These are phyloP conservation scores for Dichomitus squalens DNA, from an alignment of 1,284 basidiomycete genomes.

Conservation along the genomic window DNA sequence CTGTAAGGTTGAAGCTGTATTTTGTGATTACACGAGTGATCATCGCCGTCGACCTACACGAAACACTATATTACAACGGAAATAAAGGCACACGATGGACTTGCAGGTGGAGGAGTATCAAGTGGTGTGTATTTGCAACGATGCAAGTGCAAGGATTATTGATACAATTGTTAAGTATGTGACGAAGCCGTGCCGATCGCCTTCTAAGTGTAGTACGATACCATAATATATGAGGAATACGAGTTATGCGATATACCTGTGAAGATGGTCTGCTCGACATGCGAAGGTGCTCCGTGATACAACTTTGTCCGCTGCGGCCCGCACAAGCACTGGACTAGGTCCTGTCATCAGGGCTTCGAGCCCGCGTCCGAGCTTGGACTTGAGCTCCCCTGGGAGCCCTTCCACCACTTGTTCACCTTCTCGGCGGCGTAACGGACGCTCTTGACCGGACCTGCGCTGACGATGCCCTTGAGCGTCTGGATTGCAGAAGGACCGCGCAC, in stretches of 20 bases:
- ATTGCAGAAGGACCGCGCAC: slow-evolving; percentile 83
- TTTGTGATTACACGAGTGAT: too few relatives aligned
- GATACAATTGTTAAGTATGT: slow-evolving; percentile 19
- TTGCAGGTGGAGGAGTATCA: too few relatives aligned
- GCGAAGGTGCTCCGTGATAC: neutral
- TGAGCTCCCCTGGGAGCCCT: slow-evolving; percentile 34
- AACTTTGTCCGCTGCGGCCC: slow-evolving; percentile 17
- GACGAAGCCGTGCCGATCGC: slow-evolving; percentile 13
- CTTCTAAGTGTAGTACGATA: slow-evolving; percentile 21
- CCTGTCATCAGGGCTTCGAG: slow-evolving; percentile 9
- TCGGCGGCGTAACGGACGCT: slow-evolving; percentile 74
- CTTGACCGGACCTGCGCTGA: slow-evolving; percentile 82
- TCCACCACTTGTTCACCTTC: slow-evolving; percentile 87
- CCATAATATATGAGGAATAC: slow-evolving; percentile 8
- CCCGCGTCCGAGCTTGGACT: slow-evolving; percentile 1
- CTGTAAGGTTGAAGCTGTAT: too few relatives aligned
- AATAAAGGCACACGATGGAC: too few relatives aligned
- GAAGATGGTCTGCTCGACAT: neutral
- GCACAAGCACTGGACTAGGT: slow-evolving; percentile 12
- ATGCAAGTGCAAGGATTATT: slow-evolving; percentile 19
- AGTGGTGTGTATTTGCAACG: slow-evolving; percentile 14
- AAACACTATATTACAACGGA: too few relatives aligned
- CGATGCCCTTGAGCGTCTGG: slow-evolving; percentile 85
- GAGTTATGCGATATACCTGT: neutral
- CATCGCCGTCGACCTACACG: too few relatives aligned